These are phyloP conservation scores for Turnera subulata DNA, from an alignment of 345 rosid genomes.

Conservation along the genomic window DNA sequence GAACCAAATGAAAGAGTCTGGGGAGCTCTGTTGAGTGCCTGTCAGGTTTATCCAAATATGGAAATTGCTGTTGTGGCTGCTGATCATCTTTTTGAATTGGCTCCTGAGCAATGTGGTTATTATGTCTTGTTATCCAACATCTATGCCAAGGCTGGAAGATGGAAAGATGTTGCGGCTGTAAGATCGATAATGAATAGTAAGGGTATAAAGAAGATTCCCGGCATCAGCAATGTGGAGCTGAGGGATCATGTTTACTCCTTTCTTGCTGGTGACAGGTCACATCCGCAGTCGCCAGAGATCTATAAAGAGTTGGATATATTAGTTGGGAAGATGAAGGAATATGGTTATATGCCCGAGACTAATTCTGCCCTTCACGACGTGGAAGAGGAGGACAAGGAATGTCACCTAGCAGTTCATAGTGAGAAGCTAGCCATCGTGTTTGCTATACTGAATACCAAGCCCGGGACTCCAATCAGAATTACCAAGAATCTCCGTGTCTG, in stretches of 20 bases:
- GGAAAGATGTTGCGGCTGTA: constrained; percentile 55
- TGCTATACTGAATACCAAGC: constrained; percentile 50
- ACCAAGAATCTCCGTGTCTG: constrained; percentile 79
- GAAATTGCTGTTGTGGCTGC: constrained; percentile 65
- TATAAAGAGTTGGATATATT: constrained; percentile 48
- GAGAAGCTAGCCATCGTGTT: constrained; percentile 74
- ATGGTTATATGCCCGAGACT: constrained; percentile 58
- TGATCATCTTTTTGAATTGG: constrained; percentile 51
- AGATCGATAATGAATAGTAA: constrained; percentile 54
- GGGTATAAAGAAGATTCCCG: constrained; percentile 60
- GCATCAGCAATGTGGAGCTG: constrained; percentile 62
- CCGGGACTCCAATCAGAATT: constrained; percentile 44
- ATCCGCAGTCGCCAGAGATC: constrained; percentile 43
- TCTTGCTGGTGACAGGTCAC: constrained; percentile 59
- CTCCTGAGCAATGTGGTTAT: constrained; percentile 61
- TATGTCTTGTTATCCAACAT: constrained; percentile 72
- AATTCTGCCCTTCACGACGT: constrained; percentile 60
- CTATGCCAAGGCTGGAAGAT: constrained; percentile 72
- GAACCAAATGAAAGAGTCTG: constrained; percentile 69
- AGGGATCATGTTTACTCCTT: constrained; percentile 44
- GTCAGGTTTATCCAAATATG: constrained; percentile 48
- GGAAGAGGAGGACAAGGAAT: constrained; percentile 76
- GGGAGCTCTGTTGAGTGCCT: constrained; percentile 73
- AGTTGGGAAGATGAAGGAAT: constrained; percentile 59
- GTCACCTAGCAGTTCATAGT: constrained; percentile 70